These are phyloP conservation scores for Nothophytophthora sp. DNA, from an alignment of 352 stramenopile genomes.

Conservation along the genomic window DNA sequence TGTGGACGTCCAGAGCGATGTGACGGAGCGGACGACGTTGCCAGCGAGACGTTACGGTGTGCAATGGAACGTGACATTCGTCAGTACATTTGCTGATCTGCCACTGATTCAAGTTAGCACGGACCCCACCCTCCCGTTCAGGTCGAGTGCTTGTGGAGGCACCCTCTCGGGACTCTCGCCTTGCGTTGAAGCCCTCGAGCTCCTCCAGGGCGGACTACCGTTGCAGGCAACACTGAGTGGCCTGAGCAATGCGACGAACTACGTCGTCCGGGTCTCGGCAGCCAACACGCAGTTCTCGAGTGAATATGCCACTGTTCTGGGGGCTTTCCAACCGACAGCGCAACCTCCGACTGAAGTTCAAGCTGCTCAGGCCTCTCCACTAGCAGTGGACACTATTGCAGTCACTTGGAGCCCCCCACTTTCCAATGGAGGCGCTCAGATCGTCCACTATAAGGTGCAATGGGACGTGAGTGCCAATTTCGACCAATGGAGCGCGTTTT, in stretches of 20 bases:
- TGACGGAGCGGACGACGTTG: slow-evolving; percentile 26
- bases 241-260: slow-evolving; percentile 32
- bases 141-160: slow-evolving; percentile 49
- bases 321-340: slow-evolving; percentile 23
- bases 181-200: slow-evolving; percentile 40
- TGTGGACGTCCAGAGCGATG: slow-evolving; percentile 33
- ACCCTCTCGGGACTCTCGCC: slow-evolving; percentile 57
- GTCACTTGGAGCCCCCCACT: slow-evolving; percentile 81
- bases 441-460: slow-evolving; percentile 93
- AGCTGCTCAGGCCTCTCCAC: slow-evolving; percentile 33
- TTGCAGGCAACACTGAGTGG: slow-evolving; percentile 17
- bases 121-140: slow-evolving; percentile 29
- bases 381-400: slow-evolving; percentile 35
- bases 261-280: slow-evolving; percentile 41
- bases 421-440: slow-evolving; percentile 61
- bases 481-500: slow-evolving; percentile 65
- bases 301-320: slow-evolving; percentile 15
- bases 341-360: slow-evolving; percentile 32
- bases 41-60: slow-evolving; percentile 56
- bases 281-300: slow-evolving; percentile 41
- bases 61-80: slow-evolving; percentile 74
- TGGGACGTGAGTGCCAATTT: slow-evolving; percentile 91
- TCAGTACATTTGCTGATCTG: slow-evolving; percentile 28
- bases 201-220: slow-evolving; percentile 38
- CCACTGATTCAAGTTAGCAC: slow-evolving; percentile 50